A percentile compares a stretch with the other conserved stretches of the same genome.
Conservation (phyloP, 495 filamentous ascomycete genomes). For the Annulohypoxylon nitens region DNA sequence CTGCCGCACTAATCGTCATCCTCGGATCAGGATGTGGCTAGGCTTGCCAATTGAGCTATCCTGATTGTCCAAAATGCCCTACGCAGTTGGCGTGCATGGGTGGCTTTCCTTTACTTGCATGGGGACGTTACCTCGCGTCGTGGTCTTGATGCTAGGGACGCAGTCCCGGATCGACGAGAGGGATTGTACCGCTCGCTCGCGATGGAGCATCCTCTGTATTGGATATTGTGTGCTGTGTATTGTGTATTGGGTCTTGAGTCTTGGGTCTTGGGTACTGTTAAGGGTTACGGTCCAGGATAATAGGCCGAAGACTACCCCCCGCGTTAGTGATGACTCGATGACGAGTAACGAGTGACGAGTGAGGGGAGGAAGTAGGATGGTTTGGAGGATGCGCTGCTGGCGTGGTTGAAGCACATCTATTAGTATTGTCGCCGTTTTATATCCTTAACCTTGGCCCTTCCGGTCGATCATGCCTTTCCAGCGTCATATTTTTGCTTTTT, state of each 20-base stretch:
- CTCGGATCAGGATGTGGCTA: constrained; percentile 37
- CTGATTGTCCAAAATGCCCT: constrained; percentile 44
- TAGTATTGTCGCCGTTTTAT: constrained; percentile 28
- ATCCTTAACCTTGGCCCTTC: constrained; percentile 6
- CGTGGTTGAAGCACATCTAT: not conserved
- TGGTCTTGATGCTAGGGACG: constrained; percentile 43
- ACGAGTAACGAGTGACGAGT: constrained; percentile 4
- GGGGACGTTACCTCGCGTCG: constrained; percentile 47
- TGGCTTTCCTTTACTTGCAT: constrained; percentile 38
- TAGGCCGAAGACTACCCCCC: constrained; percentile 34
- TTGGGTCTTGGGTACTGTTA: constrained; percentile 22
- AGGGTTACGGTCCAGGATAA: constrained; percentile 35
- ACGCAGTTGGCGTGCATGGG: constrained; percentile 41
- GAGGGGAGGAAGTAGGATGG: not conserved
- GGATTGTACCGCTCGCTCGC: constrained; percentile 28
- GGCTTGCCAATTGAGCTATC: constrained; percentile 33
- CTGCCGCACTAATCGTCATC: constrained; percentile 42
- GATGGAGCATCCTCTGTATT: constrained; percentile 32
- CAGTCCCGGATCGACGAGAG: constrained; percentile 45
- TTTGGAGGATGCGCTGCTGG: constrained; percentile 22
- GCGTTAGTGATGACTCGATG: constrained; percentile 40
- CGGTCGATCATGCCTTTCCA: constrained; percentile 29
- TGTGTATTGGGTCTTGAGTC: too few species aligned
- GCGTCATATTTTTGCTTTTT: constrained; percentile 5
- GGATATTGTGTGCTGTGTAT: too few species aligned